Evolutionary conservation across 352 stramenopile species (phyloP), one percentile per base, ranked within the genome.

Genomic region (Pythium grandisporangium): DNA sequence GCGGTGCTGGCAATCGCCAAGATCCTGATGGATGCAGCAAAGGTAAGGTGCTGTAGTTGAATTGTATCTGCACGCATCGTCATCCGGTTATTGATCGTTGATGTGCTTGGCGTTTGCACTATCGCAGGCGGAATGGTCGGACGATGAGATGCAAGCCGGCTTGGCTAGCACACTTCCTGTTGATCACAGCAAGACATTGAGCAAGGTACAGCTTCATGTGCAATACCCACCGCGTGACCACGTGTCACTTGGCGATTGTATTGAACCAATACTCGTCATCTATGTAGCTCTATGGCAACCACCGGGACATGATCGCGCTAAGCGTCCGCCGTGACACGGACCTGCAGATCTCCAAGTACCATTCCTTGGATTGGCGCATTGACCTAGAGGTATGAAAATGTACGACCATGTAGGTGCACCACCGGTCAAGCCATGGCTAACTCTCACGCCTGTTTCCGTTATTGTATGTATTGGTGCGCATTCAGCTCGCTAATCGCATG

Each of bases 291-390:
- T 87, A 76, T 43, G 27, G 52, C 30, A 52, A 61, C 3, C 59
- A 90, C 36, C 30, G 38, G 7, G 62, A 70, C 6, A 48, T 61
- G 30, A 86, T 90, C 57, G 63, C 71, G 42, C 47, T 55, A 27
- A 74, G 60, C 43, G 69, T 77, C 1, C 58, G 55, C 0, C 62
- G 62, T 2, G 51, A 75, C 10, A 68, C 48, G 12, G 48, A 62
- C 6, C 58, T 66, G 17, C 73, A 46, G 23, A 37, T 86, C 8
- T 63, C 77, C 6, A 56, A 62, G 19, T 91, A 86, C 42, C 63
- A 53, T 13, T 70, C 66, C 20, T 56, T 91, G 35, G 70, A 87
- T 45, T 91, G 77, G 77, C 70, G 77, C n/a, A 69, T 91, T 34
- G 77, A 91, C 40, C 49, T 91, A 13, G 77, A 91, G 70, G 77